Evolutionary conservation across 2,329 filamentous ascomycete genomes (phyloP).

Genomic region (Aspergillus hiratsukae): DNA sequence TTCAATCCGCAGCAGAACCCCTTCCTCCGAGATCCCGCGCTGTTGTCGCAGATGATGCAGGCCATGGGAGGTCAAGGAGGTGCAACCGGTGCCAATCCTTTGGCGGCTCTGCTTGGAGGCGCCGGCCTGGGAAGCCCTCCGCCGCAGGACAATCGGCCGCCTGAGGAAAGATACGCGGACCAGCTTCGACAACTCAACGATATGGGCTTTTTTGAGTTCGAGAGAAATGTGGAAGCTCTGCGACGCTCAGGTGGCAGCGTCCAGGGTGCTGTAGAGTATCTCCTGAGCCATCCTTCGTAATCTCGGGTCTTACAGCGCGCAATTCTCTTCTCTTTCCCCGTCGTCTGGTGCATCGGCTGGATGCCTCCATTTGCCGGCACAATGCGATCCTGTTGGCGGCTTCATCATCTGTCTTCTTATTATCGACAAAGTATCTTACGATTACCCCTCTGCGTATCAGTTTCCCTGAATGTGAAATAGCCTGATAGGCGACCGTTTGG

Average conservation of each 20-base stretch:
- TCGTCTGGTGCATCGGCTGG: not conserved
- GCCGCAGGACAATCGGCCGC: constrained; percentile 76
- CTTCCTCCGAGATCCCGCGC: constrained; percentile 56
- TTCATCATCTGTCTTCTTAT: not conserved
- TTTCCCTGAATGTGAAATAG: not conserved
- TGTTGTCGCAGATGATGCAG: constrained; percentile 55
- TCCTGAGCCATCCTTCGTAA: constrained; percentile 33
- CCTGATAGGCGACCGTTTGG: not conserved
- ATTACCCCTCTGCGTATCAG: constrained; percentile 1
- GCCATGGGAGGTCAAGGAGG: constrained; percentile 40
- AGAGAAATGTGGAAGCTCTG: constrained; percentile 83
- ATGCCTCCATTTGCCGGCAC: not conserved
- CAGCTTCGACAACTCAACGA: constrained; percentile 93
- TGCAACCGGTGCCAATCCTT: constrained; percentile 39
- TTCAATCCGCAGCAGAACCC: constrained; percentile 49
- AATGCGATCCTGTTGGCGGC: not conserved
- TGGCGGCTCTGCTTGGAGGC: constrained; percentile 51
- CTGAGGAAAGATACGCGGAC: constrained; percentile 87
- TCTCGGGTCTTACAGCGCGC: not conserved
- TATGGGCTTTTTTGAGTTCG: constrained; percentile 98
- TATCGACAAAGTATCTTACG: constrained; percentile 1
- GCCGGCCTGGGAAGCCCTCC: constrained; percentile 43
- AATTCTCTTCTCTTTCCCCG: not conserved
- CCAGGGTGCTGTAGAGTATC: constrained; percentile 62
- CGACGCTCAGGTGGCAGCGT: constrained; percentile 88